These are phyloP conservation scores for Penicillium palitans DNA, from an alignment of 2,329 filamentous ascomycete genomes.

Conservation along the genomic window DNA sequence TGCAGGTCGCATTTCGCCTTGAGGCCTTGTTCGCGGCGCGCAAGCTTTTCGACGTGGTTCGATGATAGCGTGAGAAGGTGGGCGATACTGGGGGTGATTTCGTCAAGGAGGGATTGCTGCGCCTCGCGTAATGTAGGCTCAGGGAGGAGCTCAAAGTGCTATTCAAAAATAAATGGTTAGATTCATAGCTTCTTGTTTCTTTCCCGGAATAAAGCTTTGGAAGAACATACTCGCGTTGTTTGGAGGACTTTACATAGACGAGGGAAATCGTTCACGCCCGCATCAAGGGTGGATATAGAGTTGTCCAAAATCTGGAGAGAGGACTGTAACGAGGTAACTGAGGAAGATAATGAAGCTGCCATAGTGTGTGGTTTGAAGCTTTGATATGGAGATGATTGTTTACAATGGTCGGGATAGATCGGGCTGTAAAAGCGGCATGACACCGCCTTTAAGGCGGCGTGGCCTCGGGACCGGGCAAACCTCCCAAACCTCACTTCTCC, in stretches of 20 bases:
- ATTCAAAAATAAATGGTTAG: constrained; percentile 4
- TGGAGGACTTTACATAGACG: constrained; percentile 63
- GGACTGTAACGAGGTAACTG: constrained; percentile 60
- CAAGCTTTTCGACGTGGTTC: constrained; percentile 77
- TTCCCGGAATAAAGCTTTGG: background rate
- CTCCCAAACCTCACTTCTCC: constrained; percentile 39
- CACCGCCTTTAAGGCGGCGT: constrained; percentile 27
- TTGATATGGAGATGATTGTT: constrained; percentile 24
- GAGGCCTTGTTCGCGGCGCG: constrained; percentile 77
- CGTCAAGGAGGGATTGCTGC: constrained; percentile 79
- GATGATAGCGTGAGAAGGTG: constrained; percentile 79
- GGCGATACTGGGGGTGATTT: constrained; percentile 84
- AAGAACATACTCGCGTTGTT: constrained; percentile 56
- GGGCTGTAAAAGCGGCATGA: constrained; percentile 35
- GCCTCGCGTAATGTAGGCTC: constrained; percentile 79
- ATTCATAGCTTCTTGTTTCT: background rate
- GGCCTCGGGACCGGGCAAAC: constrained; percentile 37
- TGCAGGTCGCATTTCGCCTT: constrained; percentile 82
- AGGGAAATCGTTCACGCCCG: constrained; percentile 64
- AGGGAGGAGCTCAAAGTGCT: constrained; percentile 93
- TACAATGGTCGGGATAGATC: constrained; percentile 26
- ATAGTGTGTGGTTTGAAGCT: constrained; percentile 25
- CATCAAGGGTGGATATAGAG: constrained; percentile 62
- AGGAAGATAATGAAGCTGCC: constrained; percentile 56
- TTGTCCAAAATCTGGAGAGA: constrained; percentile 63